Conservation (phyloP, 2,329 filamentous ascomycete species). For the Sclerotinia sclerotiorum region DNA sequence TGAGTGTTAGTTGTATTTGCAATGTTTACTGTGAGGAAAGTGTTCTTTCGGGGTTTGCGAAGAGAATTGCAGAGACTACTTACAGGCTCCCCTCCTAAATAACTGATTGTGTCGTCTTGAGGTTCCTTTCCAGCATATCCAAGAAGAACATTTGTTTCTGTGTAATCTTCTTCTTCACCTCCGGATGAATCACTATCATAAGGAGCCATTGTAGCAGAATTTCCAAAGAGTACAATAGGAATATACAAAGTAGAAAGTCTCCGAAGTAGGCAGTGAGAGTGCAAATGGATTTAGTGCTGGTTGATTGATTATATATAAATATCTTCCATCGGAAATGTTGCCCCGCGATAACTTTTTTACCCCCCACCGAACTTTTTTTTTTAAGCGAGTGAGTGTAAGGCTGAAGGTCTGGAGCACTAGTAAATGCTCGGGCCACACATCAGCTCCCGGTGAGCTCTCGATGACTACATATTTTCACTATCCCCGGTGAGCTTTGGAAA, state of each 20-base stretch:
- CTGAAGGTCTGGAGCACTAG: constrained; percentile 21
- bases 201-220: constrained; percentile 56
- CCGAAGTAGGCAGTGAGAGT: not conserved
- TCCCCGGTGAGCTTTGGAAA: not conserved
- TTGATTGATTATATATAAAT: not conserved
- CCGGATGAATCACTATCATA: constrained; percentile 86
- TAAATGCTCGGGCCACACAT: not conserved
- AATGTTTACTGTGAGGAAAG: not conserved
- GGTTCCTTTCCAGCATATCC: constrained; percentile 80
- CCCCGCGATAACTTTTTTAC: constrained; percentile 22
- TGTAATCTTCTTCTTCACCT: constrained; percentile 66
- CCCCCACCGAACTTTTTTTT: constrained; percentile 24
- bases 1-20: constrained; percentile 2
- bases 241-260: not conserved
- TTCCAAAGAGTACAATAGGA: not conserved
- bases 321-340: constrained; percentile 14
- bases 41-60: not conserved
- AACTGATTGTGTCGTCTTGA: constrained; percentile 77
- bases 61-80: constrained; percentile 37
- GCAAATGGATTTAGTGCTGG: not conserved
- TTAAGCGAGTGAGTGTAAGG: constrained; percentile 30
- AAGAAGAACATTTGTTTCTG: constrained; percentile 82
- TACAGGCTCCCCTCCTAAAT: constrained; percentile 85
- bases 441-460: not conserved
- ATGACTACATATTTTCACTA: not conserved